phyloP scores from a whole-genome alignment of 768 basidiomycete species.

The Lactarius akahatsu region DNA sequence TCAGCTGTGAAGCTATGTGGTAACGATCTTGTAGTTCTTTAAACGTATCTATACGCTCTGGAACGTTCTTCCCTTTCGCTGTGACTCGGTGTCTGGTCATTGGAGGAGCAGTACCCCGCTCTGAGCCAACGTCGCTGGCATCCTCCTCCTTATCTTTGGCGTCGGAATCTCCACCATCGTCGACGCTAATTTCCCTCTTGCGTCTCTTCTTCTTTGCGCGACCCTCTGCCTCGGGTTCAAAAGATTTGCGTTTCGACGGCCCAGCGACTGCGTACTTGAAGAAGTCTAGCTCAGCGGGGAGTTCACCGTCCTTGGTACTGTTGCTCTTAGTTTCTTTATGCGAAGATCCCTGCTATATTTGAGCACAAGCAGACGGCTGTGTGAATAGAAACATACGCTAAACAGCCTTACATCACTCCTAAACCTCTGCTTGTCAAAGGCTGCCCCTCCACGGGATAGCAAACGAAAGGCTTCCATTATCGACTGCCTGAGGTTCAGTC shows the following conservation, averaged over 20 bases:
- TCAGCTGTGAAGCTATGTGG: conserved; percentile 54
- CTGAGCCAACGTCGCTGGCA: conserved; percentile 31
- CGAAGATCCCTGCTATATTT: conserved; percentile 33
- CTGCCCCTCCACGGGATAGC: conserved; percentile 80
- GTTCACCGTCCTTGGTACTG: conserved; percentile 43
- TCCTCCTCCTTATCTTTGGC: conserved; percentile 32
- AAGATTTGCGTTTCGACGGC: conserved; percentile 51
- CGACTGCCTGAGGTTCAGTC: background rate
- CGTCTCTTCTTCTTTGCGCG: conserved; percentile 20
- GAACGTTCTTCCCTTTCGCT: conserved; percentile 71
- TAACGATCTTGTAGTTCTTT: conserved; percentile 57
- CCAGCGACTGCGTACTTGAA: conserved; percentile 79
- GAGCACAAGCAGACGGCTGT: conserved; percentile 4
- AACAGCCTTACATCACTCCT: conserved; percentile 70
- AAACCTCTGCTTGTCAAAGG: conserved; percentile 77
- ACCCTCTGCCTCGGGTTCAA: conserved; percentile 17
- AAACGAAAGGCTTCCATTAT: conserved; percentile 86
- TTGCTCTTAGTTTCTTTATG: conserved; percentile 31
- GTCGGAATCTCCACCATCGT: conserved; percentile 31
- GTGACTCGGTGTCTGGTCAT: conserved; percentile 61
- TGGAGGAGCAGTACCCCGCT: conserved; percentile 30
- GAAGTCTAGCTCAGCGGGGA: conserved; percentile 84
- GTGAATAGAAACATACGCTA: conserved; percentile 43
- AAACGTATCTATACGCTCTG: conserved; percentile 58
- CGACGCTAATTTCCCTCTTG: conserved; percentile 29